A percentile compares a stretch with the other conserved stretches of the same genome.
These are phyloP conservation scores for Pascua sp. DNA, from an alignment of 1,284 basidiomycete species.

Conservation along the genomic window DNA sequence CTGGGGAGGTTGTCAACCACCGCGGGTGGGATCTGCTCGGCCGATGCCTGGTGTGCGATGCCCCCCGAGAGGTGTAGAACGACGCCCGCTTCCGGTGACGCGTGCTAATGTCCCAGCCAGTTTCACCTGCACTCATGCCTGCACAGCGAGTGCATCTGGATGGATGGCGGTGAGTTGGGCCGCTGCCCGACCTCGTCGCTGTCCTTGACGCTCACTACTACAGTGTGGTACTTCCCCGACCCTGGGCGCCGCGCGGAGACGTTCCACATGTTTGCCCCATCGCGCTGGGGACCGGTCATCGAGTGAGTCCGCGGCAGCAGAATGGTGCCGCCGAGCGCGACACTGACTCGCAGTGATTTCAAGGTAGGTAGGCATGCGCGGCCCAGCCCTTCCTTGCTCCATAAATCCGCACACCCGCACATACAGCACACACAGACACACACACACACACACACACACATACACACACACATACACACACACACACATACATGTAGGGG, in stretches of 20 bases:
- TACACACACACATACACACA: neutral
- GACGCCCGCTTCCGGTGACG: neutral
- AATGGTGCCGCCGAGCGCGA: neutral
- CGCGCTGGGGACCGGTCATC: constrained; percentile 19
- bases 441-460: neutral
- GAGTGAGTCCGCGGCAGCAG: constrained; percentile 18
- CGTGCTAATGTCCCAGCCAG: constrained; percentile 7
- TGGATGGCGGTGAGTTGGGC: constrained; percentile 20
- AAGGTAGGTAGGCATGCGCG: constrained; percentile 3
- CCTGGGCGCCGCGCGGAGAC: constrained; percentile 22
- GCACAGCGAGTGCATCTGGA: constrained; percentile 28
- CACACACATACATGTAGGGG: no score
- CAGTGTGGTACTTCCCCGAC: constrained; percentile 39
- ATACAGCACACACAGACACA: neutral
- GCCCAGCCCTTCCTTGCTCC: neutral
- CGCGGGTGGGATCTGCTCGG: no score
- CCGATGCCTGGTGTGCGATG: neutral
- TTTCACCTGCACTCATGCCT: constrained; percentile 26
- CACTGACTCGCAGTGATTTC: constrained; percentile 10
- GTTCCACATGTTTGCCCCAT: constrained; percentile 29
- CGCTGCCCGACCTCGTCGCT: no score
- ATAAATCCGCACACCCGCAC: neutral
- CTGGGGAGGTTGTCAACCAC: no score
- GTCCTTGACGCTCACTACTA: neutral
- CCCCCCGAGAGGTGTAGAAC: neutral